Evolutionary conservation across 2,329 filamentous ascomycete genomes (phyloP).

Genomic region (Xylogone sp.): DNA sequence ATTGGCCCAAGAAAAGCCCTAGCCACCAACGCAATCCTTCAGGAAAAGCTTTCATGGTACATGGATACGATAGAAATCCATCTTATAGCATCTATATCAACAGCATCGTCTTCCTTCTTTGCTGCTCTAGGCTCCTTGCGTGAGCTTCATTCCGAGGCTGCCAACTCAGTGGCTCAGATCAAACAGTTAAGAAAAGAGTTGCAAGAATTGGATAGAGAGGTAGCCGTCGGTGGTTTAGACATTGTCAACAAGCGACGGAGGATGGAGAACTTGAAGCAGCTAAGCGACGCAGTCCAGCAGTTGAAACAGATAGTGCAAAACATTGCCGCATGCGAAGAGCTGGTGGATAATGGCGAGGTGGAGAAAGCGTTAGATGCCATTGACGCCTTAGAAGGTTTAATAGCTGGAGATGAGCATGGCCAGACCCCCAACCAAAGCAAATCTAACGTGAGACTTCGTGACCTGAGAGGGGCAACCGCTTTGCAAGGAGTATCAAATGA

Average conservation of each 20-base stretch:
- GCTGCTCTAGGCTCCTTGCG: slow-evolving; percentile 86
- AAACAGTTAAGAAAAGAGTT: slow-evolving; percentile 77
- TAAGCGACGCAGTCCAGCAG: slow-evolving; percentile 80
- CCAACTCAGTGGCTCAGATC: slow-evolving; percentile 85
- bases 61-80: slow-evolving; percentile 99
- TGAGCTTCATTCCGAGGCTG: slow-evolving; percentile 87
- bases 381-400: slow-evolving; percentile 73
- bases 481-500: slow-evolving; percentile 77
- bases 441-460: slow-evolving; percentile 41
- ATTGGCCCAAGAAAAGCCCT: slow-evolving; percentile 74
- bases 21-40: slow-evolving; percentile 92
- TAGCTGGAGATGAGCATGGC: slow-evolving; percentile 61
- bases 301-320: slow-evolving; percentile 74
- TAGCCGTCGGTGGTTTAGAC: slow-evolving; percentile 79
- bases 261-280: slow-evolving; percentile 77
- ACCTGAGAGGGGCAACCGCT: slow-evolving; percentile 74
- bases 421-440: slow-evolving; percentile 20
- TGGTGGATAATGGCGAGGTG: slow-evolving; percentile 80
- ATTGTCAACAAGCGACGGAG: slow-evolving; percentile 79
- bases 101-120: slow-evolving; percentile 94
- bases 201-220: slow-evolving; percentile 76
- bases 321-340: slow-evolving; percentile 70
- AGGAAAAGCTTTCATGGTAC: slow-evolving; percentile 99
- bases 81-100: slow-evolving; percentile 92
- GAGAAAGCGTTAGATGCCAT: slow-evolving; percentile 77